Evolutionary conservation across 2,329 filamentous ascomycete genomes (phyloP), one percentile per base, ranked within the genome.

Genomic region (Aureobasidium lini): DNA sequence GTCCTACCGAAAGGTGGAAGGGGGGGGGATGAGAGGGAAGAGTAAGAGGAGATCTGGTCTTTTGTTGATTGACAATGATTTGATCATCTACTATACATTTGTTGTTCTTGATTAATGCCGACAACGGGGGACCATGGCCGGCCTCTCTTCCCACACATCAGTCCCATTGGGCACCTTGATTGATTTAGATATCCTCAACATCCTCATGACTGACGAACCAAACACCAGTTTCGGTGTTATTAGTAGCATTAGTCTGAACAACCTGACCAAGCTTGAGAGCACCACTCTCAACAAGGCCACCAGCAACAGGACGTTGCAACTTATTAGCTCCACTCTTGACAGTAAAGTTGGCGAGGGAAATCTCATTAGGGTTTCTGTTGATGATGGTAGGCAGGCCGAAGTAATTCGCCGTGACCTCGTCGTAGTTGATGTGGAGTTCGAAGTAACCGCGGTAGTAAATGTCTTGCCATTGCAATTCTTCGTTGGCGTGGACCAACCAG

Each of bases 361-460:
- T 79, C 67, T 90, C 87, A 69, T 82, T 81, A 0, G 78, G 74
- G 65, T 87, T 88, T 44, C 83, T 76, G 4, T 73, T 79, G 28
- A 80, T 73, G 5, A 87, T 76, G 1, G 80, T 84, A 0, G 85
- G 85, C 67, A 81, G 67, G 42, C 84, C 87, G 64, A 84, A 90
- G 72, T 80, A 90, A 11, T 77, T 76, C 0, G 86, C 86, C n/a
- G 81, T 75, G 2, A 87, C 77, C 46, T 79, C 73, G 10, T 85
- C 76, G 23, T 81, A 76, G 18, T 73, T 76, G 58, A 88, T 75
- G 49, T 80, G 78, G 42, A 90, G 74, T 67, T 87, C 81, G 64
- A 84, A 89, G 73, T 90, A 90, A 1, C 87, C 88, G 16, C 87
- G 79, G 70, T 89, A 90, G 70, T 87, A 90, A 7, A 84, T 70